Evolutionary conservation across 345 rosid genomes (phyloP), one percentile per base, ranked within the genome.

Genomic region (Bruguiera sexangula): DNA sequence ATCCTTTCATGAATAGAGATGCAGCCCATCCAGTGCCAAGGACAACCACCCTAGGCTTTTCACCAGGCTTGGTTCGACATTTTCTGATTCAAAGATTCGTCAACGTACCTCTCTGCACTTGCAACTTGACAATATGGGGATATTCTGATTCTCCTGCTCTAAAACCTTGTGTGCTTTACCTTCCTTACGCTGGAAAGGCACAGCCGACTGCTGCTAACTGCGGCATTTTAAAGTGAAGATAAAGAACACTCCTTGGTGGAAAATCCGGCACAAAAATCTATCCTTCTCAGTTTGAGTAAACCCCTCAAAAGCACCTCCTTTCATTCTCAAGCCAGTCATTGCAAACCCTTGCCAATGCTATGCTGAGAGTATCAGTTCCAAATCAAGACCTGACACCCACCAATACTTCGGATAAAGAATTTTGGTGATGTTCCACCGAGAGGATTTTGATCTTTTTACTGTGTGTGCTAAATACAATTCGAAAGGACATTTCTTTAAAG

Each of bases 1-100:
- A 73, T 34, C 92, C 89, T 77, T 86, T 86, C 63, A 86, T 83
- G 75, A 87, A 89, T 32, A 89, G 71, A 60, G 90, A 87, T 22
- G 90, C 89, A 1, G 90, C 92, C 89, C 92, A 89, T 50, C 92
- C 89, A 0, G 90, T 79, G 19, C 96, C 96, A 43, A 87, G 86
- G 24, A 87, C 89, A 56, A 84, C 89, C 67, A 87, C 92, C 75
- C 92, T 82, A 0, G 88, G 87, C 76, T 89, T 85, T 65, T 89
- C 88, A 5, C 85, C 82, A 6, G 85, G 85, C 57, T 82, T 15
- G 79, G 65, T 30, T 77, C 82, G 29, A 80, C 82, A 60, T 72
- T 70, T 31, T 87, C 87, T 7, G 81, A 70, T 30, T 80, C 84
- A 4, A 81, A 31, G 6, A 78, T 50, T 81, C 86, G 20, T 69